Evolutionary conservation across 768 basidiomycete genomes (phyloP).

Genomic region (Podaxis rugospora): DNA sequence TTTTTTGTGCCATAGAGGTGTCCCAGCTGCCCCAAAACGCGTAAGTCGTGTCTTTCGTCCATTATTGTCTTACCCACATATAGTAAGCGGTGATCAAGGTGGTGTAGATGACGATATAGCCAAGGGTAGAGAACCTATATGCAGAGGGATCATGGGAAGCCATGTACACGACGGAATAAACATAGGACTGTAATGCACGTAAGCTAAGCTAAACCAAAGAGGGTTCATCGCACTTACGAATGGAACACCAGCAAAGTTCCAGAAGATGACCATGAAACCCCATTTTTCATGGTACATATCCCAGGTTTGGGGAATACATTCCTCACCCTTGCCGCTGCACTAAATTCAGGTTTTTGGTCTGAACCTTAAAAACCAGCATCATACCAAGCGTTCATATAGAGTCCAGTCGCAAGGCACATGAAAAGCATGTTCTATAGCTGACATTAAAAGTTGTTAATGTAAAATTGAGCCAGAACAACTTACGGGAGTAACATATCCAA

Average conservation of each 20-base stretch:
- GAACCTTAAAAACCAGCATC: slow-evolving; percentile 12
- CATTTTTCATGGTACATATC: slow-evolving; percentile 99
- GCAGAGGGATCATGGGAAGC: slow-evolving; percentile 85
- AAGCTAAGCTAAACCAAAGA: neutral
- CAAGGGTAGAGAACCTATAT: slow-evolving; percentile 80
- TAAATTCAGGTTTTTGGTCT: slow-evolving; percentile 11
- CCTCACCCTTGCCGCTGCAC: slow-evolving; percentile 82
- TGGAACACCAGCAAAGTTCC: slow-evolving; percentile 92
- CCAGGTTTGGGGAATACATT: slow-evolving; percentile 96
- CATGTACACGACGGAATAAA: slow-evolving; percentile 98
- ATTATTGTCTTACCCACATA: slow-evolving; percentile 47
- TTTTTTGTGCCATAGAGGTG: slow-evolving; percentile 94
- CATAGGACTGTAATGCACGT: slow-evolving; percentile 64
- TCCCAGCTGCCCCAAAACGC: slow-evolving; percentile 64
- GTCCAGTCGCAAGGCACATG: slow-evolving; percentile 91
- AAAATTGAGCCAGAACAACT: slow-evolving; percentile 21
- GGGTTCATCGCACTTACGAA: slow-evolving; percentile 51
- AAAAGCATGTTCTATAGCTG: slow-evolving; percentile 83
- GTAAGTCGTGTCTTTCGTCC: neutral
- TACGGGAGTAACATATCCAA: slow-evolving; percentile 90
- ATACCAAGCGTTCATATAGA: slow-evolving; percentile 96
- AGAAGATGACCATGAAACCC: slow-evolving; percentile 98
- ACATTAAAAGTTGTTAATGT: neutral
- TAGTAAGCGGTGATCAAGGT: slow-evolving; percentile 83
- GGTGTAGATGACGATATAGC: slow-evolving; percentile 67